Conservation (phyloP, 495 filamentous ascomycete genomes). For the Hyaloscypha variabilis region DNA sequence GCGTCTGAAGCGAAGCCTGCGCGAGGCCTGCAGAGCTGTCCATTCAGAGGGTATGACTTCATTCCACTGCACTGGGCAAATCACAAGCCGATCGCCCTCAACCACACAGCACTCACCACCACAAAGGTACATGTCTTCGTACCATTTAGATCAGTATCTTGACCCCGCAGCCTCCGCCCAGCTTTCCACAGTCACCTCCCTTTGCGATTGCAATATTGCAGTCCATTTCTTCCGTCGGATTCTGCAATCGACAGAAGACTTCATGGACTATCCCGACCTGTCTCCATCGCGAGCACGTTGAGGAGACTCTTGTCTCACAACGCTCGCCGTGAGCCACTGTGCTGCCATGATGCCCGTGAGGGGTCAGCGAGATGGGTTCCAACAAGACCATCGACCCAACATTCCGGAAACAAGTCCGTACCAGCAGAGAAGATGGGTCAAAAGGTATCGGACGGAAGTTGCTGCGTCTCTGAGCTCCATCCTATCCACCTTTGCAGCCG, state of each 20-base stretch:
- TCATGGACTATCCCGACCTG: slow-evolving; percentile 61
- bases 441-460: slow-evolving; percentile 78
- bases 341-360: slow-evolving; percentile 54
- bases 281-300: slow-evolving; percentile 61
- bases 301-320: slow-evolving; percentile 56
- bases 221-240: slow-evolving; percentile 19
- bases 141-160: slow-evolving; percentile 8
- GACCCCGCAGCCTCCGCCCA: slow-evolving; percentile 23
- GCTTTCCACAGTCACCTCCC: slow-evolving; percentile 1
- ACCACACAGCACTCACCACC: background rate
- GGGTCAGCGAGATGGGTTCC: slow-evolving; percentile 42
- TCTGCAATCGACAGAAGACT: slow-evolving; percentile 19
- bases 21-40: background rate
- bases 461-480: slow-evolving; percentile 75
- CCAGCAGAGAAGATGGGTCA: slow-evolving; percentile 63
- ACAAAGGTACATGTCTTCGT: background rate
- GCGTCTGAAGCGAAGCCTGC: background rate
- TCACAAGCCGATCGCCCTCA: background rate
- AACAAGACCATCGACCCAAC: slow-evolving; percentile 36
- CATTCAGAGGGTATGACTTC: background rate
- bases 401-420: slow-evolving; percentile 24
- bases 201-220: slow-evolving; percentile 9
- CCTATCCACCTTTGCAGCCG: slow-evolving; percentile 69
- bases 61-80: background rate
- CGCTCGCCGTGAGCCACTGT: slow-evolving; percentile 35